Percentiles rank a stretch among this genome's conserved stretches.
Evolutionary conservation across 805 yeast species (phyloP).

Genomic region (Candida broadrunensis): DNA sequence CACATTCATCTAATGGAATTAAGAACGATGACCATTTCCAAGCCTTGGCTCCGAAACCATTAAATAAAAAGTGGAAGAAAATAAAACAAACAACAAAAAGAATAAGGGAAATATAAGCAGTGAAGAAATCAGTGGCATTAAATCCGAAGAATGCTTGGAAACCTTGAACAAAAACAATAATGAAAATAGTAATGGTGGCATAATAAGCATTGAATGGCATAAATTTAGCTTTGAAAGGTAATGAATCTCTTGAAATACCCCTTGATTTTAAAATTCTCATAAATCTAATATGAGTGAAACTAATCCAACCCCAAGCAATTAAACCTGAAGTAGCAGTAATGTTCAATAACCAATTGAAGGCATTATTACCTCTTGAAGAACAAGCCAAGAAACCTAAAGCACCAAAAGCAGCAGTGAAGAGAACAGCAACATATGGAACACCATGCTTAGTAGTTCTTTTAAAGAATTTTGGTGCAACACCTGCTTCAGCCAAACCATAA

Average conservation of each 20-base stretch:
- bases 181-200: slow-evolving; percentile 48
- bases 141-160: slow-evolving; percentile 58
- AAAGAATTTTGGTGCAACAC: slow-evolving; percentile 56
- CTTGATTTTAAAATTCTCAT: slow-evolving; percentile 62
- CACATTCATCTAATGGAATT: slow-evolving; percentile 56
- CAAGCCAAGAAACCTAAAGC: slow-evolving; percentile 59
- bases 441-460: slow-evolving; percentile 50
- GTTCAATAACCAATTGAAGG: slow-evolving; percentile 70
- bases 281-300: slow-evolving; percentile 64
- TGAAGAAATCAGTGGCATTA: slow-evolving; percentile 57
- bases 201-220: slow-evolving; percentile 71
- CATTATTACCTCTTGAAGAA: slow-evolving; percentile 51
- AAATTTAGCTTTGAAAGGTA: slow-evolving; percentile 71
- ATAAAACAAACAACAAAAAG: slow-evolving; percentile 56
- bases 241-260: slow-evolving; percentile 61
- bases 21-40: slow-evolving; percentile 32
- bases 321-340: slow-evolving; percentile 78
- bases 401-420: slow-evolving; percentile 60
- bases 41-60: slow-evolving; percentile 31
- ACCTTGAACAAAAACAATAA: slow-evolving; percentile 72
- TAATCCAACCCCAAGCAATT: slow-evolving; percentile 68
- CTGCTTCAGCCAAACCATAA: slow-evolving; percentile 60
- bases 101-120: slow-evolving; percentile 68
- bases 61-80: slow-evolving; percentile 51
- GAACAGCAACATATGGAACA: slow-evolving; percentile 59